Evolutionary conservation across 768 basidiomycete species (phyloP), one percentile per base, ranked within the genome.

Genomic region (Termitomyces eurrhizus): DNA sequence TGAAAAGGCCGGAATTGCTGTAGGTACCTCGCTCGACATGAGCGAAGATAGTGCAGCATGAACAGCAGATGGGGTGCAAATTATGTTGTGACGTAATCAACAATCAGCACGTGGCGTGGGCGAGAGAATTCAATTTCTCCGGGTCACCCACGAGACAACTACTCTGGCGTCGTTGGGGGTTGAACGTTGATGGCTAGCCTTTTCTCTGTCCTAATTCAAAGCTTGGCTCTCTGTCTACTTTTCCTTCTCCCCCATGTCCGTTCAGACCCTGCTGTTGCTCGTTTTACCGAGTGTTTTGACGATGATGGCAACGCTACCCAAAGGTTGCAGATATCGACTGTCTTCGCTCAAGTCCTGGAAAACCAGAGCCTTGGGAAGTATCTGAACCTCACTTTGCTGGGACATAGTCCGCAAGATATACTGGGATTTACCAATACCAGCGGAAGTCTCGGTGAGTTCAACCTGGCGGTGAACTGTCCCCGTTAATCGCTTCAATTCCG

Each of bases 321-420:
- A 71, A 89, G 87, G 70, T 78, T 92, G 73, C 77, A 83, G 36
- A 79, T 93, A 59, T 79, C 83, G 61, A 81, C 82, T 36, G 84
- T 93, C 48, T 93, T 90, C 68, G 88, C 83, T 24, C 92, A 93
- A 71, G 78, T 89, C 59, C 73, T 83, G 26, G 73, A 80, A 33
- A 75, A 75, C 51, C 73, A 75, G 12, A 69, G 73, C 21, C 69
- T 75, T 41, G 79, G 77, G 3, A 73, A 68, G 9, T 81, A 79
- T 64, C 73, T 95, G 62, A 89, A 90, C 69, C 77, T 95, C 66
- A 89, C 88, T 1, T 76, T 94, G 41, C 67, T 95, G 39, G 94
- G 93, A 0, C 69, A 72, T 33, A 85, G 83, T 32, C 81, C 85
- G 6, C 75, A 82, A 66, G 71, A 78, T 33, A 86, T 95, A 48